These are phyloP conservation scores for Sporothrix pseudoabietina DNA, from an alignment of 2,329 filamentous ascomycete genomes.

Conservation along the genomic window DNA sequence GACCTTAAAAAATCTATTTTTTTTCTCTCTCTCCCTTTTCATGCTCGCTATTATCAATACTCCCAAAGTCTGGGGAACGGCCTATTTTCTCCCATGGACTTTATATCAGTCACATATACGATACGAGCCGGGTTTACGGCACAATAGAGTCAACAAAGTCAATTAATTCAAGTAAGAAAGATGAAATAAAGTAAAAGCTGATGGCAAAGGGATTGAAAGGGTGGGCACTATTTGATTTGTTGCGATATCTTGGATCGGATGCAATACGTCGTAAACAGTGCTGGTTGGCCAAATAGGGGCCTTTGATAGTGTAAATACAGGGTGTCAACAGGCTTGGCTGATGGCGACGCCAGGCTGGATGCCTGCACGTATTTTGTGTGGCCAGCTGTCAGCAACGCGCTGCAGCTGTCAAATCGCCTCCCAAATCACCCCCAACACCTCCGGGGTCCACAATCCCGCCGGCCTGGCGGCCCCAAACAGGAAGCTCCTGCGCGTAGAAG, in stretches of 20 bases:
- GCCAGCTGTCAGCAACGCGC: constrained; percentile 12
- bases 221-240: not conserved
- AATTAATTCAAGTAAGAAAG: too few species aligned
- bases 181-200: too few species aligned
- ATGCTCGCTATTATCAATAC: too few species aligned
- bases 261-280: not conserved
- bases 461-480: constrained; percentile 27
- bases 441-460: not conserved
- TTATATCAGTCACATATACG: too few species aligned
- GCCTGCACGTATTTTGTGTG: constrained; percentile 10
- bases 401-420: not conserved
- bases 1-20: too few species aligned
- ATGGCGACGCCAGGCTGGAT: constrained; percentile 7
- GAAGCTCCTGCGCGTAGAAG: constrained; percentile 27
- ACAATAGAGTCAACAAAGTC: not conserved
- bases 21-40: too few species aligned
- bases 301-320: not conserved
- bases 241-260: not conserved
- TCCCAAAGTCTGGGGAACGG: too few species aligned
- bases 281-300: not conserved
- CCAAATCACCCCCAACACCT: not conserved
- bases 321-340: not conserved
- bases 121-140: not conserved
- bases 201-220: too few species aligned
- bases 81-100: too few species aligned